Evolutionary conservation across 2,329 filamentous ascomycete genomes (phyloP), one percentile per base, ranked within the genome.

Genomic region (Gremmenia infestans): DNA sequence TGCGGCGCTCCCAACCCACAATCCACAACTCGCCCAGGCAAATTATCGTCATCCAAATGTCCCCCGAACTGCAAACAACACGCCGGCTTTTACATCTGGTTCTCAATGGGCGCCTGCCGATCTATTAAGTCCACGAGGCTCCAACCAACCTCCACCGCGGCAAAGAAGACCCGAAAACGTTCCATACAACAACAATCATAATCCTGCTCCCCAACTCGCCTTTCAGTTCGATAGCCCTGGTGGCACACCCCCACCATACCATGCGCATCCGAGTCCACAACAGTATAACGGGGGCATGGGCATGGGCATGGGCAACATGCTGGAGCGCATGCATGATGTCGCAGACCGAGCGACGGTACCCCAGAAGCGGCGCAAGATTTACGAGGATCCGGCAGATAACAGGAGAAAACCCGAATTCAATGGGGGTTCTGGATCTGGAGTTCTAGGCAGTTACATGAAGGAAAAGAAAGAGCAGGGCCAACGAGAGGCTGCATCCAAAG

Each of bases 281-380:
- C 47, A 45, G 22, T 50, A 48, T 22, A 32, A 54, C 48, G 62
- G 23, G 71, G 67, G 8, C 5, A 47, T 47, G 45, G 42, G 42
- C 7, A 47, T 35, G 50, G 81, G 82, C 25, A 78, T 83, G 62
- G 77, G 79, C 9, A 73, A 74, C 54, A 82, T 91, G 74, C 82
- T 96, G 47, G 89, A 95, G 70, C 81, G 83, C 35, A 78, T 91
- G 68, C 89, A 92, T 69, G 85, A 87, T 62, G 81, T 95, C 14
- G 81, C 89, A 62, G 80, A 86, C 51, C 87, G 91, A 25, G 75
- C 76, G 70, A 67, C 76, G 32, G 77, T 79, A 2, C 82, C 88
- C 19, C 74, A 78, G 28, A 93, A 93, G 72, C 84, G 85, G 51
- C 73, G 83, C 52, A 91, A 84, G 67, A 71, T 81, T 8, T 74